Evolutionary conservation across 768 basidiomycete genomes (phyloP).

Genomic region (Hysterangium stoloniferum): DNA sequence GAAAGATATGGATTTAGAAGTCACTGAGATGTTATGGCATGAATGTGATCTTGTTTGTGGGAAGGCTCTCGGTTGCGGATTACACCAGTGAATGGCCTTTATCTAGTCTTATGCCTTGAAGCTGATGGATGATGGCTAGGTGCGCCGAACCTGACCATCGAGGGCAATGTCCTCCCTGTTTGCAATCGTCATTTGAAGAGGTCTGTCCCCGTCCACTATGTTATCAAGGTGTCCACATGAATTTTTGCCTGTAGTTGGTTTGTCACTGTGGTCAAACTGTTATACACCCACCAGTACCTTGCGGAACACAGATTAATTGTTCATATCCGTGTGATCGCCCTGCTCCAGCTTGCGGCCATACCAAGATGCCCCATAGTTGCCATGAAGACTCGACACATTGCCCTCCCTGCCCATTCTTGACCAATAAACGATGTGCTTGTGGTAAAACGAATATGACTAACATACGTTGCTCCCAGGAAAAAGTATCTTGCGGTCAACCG

Average conservation of each 20-base stretch:
- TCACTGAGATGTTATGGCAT: conserved; percentile 60
- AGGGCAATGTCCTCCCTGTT: conserved; percentile 74
- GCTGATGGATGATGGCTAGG: neutral
- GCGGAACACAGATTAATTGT: conserved; percentile 76
- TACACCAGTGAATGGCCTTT: conserved; percentile 36
- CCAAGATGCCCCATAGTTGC: conserved; percentile 67
- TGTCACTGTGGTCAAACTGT: conserved; percentile 85
- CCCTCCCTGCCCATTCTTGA: conserved; percentile 83
- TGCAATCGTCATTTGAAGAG: conserved; percentile 90
- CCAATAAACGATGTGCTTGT: conserved; percentile 77
- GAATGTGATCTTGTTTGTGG: conserved; percentile 79
- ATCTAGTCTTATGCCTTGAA: neutral
- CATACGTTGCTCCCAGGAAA: conserved; percentile 78
- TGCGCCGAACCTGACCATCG: conserved; percentile 80
- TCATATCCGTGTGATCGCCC: conserved; percentile 71
- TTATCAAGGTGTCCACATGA: neutral
- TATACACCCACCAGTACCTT: conserved; percentile 82
- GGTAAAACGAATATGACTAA: conserved; percentile 78
- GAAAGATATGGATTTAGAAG: conserved; percentile 28
- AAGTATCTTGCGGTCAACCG: conserved; percentile 73
- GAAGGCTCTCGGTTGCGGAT: conserved; percentile 64
- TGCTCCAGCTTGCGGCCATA: conserved; percentile 74
- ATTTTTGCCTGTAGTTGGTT: conserved; percentile 38
- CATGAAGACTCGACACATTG: conserved; percentile 66
- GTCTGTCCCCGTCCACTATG: conserved; percentile 28